phyloP scores from a whole-genome alignment of 1,284 basidiomycete species.

The Chondrostereum purpureum region DNA sequence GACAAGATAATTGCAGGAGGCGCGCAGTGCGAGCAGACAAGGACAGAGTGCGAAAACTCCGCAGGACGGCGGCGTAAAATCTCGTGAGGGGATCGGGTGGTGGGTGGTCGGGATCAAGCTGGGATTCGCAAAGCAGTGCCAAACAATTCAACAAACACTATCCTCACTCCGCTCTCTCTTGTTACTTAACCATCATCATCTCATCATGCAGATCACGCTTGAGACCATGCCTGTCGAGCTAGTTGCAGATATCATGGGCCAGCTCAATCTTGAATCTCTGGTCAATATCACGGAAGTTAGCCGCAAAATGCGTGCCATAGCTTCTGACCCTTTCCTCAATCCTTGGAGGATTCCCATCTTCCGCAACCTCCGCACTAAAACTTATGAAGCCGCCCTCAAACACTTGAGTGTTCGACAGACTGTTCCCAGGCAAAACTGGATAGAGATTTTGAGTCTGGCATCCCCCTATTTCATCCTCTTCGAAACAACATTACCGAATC shows the following conservation, averaged over 20 bases:
- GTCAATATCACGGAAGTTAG: conserved; percentile 54
- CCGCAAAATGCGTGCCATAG: conserved; percentile 44
- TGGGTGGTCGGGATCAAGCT: too few species aligned
- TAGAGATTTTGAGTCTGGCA: conserved; percentile 60
- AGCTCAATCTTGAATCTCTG: conserved; percentile 58
- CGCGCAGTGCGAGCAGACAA: not conserved
- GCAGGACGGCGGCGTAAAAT: not conserved
- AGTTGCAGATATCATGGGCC: conserved; percentile 61
- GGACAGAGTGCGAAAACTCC: too few species aligned
- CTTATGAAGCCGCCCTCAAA: conserved; percentile 45
- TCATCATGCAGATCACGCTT: too few species aligned
- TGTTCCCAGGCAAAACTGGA: conserved; percentile 69
- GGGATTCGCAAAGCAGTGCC: too few species aligned
- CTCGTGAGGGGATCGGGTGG: not conserved
- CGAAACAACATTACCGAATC: conserved; percentile 58
- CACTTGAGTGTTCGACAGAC: conserved; percentile 52
- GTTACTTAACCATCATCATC: too few species aligned
- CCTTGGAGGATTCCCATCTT: conserved; percentile 68
- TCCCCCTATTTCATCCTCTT: conserved; percentile 55
- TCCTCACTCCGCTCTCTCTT: too few species aligned
- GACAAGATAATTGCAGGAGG: not conserved
- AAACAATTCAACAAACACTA: too few species aligned
- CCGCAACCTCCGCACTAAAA: conserved; percentile 38
- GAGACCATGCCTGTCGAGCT: conserved; percentile 66
- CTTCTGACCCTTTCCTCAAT: conserved; percentile 58